phyloP scores from a whole-genome alignment of 2,329 filamentous ascomycete species.

The Zymoseptoria brevis region DNA sequence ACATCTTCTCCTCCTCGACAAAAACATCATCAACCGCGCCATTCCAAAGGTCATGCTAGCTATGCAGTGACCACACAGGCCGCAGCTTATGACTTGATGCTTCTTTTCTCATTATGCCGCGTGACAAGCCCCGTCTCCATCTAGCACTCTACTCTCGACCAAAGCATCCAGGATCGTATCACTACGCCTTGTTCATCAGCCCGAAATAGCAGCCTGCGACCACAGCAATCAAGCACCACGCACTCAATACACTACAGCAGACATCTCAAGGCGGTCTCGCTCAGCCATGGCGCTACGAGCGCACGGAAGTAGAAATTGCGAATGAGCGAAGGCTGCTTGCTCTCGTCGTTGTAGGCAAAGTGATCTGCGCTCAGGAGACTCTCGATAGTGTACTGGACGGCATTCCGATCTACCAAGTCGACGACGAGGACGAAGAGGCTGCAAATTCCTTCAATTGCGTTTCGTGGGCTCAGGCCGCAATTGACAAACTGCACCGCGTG shows the following conservation, averaged over 20 bases:
- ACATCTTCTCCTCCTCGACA: background rate
- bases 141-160: slow-evolving; percentile 20
- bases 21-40: background rate
- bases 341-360: slow-evolving; percentile 10
- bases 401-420: slow-evolving; percentile 9
- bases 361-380: background rate
- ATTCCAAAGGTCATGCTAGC: background rate
- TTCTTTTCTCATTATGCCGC: slow-evolving; percentile 3
- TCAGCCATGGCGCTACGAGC: slow-evolving; percentile 14
- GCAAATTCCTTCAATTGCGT: slow-evolving; percentile 6
- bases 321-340: slow-evolving; percentile 7
- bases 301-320: background rate
- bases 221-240: slow-evolving; percentile 10
- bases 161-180: slow-evolving; percentile 17
- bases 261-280: slow-evolving; percentile 1
- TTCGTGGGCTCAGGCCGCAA: slow-evolving; percentile 9
- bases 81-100: background rate
- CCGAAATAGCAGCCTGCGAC: slow-evolving; percentile 9
- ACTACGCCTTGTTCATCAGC: slow-evolving; percentile 21
- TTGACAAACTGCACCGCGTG: slow-evolving; percentile 1
- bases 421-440: slow-evolving; percentile 2
- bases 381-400: slow-evolving; percentile 3
- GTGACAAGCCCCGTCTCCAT: slow-evolving; percentile 20
- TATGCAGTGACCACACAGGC: background rate
- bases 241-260: slow-evolving; percentile 11